A percentile compares a stretch with the other conserved stretches of the same genome.
phyloP scores from a whole-genome alignment of 345 rosid genomes.

The Heritiera littoralis region DNA sequence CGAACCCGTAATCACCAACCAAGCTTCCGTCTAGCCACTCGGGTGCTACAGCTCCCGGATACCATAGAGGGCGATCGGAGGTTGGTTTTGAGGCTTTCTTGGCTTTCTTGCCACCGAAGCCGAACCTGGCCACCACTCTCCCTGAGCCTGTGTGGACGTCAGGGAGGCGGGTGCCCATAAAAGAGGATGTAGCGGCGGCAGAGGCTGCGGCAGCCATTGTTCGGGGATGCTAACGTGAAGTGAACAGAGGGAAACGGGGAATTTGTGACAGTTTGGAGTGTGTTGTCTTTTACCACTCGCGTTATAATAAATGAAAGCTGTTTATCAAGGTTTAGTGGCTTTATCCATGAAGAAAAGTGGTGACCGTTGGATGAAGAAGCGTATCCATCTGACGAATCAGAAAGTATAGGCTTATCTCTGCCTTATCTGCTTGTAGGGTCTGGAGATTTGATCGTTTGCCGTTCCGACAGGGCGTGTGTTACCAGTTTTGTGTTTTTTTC shows the following conservation, averaged over 20 bases:
- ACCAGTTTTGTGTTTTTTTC: background rate
- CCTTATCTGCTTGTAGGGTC: slow-evolving; percentile 60
- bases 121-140: slow-evolving; percentile 57
- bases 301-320: slow-evolving; percentile 21
- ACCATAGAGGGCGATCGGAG: slow-evolving; percentile 64
- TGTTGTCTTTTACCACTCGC: background rate
- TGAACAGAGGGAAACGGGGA: background rate
- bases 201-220: slow-evolving; percentile 64
- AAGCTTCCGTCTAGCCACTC: slow-evolving; percentile 67
- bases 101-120: slow-evolving; percentile 51
- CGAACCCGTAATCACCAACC: slow-evolving; percentile 77
- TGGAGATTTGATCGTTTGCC: background rate
- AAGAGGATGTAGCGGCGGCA: slow-evolving; percentile 59
- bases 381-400: slow-evolving; percentile 71
- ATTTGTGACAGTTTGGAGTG: background rate
- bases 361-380: slow-evolving; percentile 53
- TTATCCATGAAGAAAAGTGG: slow-evolving; percentile 30
- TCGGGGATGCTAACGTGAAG: slow-evolving; percentile 12
- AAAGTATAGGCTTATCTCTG: slow-evolving; percentile 47
- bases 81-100: slow-evolving; percentile 38
- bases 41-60: slow-evolving; percentile 67
- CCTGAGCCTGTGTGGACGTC: slow-evolving; percentile 39
- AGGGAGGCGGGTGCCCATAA: slow-evolving; percentile 59
- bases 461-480: background rate
- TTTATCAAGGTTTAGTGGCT: slow-evolving; percentile 18